Conservation (phyloP, 495 filamentous ascomycete genomes). For the Penicillium subrubescens region DNA sequence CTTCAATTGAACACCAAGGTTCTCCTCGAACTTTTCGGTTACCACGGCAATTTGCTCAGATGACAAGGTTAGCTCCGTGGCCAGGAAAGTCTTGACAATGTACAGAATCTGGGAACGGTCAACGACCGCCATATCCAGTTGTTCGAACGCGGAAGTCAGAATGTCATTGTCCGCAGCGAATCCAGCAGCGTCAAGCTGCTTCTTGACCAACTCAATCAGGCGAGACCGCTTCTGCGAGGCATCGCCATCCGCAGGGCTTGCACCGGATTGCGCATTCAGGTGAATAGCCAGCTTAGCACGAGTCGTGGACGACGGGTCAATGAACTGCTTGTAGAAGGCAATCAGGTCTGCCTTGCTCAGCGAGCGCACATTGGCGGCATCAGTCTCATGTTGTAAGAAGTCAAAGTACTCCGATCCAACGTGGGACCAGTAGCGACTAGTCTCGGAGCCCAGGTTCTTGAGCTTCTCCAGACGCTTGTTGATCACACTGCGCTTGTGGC, state of each 20-base stretch:
- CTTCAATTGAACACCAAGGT: slow-evolving; percentile 42
- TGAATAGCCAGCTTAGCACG: slow-evolving; percentile 85
- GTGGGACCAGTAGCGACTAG: slow-evolving; percentile 77
- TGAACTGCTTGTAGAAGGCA: slow-evolving; percentile 76
- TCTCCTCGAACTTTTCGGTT: slow-evolving; percentile 46
- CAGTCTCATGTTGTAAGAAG: slow-evolving; percentile 78
- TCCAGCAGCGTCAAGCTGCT: slow-evolving; percentile 55
- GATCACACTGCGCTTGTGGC: slow-evolving; percentile 86
- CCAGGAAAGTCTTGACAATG: slow-evolving; percentile 53
- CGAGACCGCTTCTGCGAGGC: slow-evolving; percentile 56
- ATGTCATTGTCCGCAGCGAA: slow-evolving; percentile 47
- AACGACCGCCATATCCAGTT: slow-evolving; percentile 47
- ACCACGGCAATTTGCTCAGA: slow-evolving; percentile 46
- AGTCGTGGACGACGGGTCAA: slow-evolving; percentile 68
- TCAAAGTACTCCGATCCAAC: slow-evolving; percentile 86
- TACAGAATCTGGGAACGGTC: slow-evolving; percentile 46
- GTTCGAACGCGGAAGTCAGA: slow-evolving; percentile 46
- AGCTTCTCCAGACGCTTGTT: slow-evolving; percentile 87
- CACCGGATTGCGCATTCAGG: slow-evolving; percentile 69
- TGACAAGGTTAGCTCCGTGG: slow-evolving; percentile 45
- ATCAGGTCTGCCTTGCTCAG: slow-evolving; percentile 79
- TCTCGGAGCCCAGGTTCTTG: slow-evolving; percentile 90
- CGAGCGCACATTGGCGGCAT: slow-evolving; percentile 71
- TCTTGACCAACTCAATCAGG: slow-evolving; percentile 49
- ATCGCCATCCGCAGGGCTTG: slow-evolving; percentile 32